phyloP scores from a whole-genome alignment of 2,329 filamentous ascomycete genomes.

The Curvularia sp. region DNA sequence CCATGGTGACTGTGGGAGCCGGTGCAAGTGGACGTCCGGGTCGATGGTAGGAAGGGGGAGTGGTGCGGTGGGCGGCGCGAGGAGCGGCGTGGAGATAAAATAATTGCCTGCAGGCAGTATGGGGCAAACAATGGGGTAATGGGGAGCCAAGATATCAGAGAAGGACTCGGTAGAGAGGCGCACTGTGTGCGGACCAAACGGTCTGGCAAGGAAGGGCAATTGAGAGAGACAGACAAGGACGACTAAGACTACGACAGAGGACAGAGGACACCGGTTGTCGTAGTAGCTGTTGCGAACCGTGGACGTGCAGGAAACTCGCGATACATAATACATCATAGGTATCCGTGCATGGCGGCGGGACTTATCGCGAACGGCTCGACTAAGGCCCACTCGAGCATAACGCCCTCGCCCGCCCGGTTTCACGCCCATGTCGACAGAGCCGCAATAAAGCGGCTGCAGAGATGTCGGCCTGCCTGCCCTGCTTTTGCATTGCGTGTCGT shows the following conservation, averaged over 20 bases:
- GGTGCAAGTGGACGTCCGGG: slow-evolving; percentile 13
- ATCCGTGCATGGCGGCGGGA: slow-evolving; percentile 32
- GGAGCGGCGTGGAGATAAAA: slow-evolving; percentile 33
- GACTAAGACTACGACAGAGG: slow-evolving; percentile 10
- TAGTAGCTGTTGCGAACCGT: slow-evolving; percentile 33
- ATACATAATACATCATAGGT: slow-evolving; percentile 42
- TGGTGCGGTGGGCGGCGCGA: slow-evolving; percentile 26
- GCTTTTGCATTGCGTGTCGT: slow-evolving; percentile 3
- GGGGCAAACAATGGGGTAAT: slow-evolving; percentile 32
- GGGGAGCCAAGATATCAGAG: slow-evolving; percentile 24
- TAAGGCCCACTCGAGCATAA: slow-evolving; percentile 22
- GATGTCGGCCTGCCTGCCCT: background rate
- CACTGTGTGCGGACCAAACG: slow-evolving; percentile 6
- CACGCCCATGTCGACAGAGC: slow-evolving; percentile 21
- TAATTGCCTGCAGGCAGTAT: slow-evolving; percentile 28
- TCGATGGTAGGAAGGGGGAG: slow-evolving; percentile 18
- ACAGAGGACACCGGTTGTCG: slow-evolving; percentile 19
- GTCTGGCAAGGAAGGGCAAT: slow-evolving; percentile 18
- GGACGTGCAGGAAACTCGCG: slow-evolving; percentile 43
- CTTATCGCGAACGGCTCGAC: slow-evolving; percentile 32
- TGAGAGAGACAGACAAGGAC: slow-evolving; percentile 8
- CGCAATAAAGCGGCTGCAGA: slow-evolving; percentile 20
- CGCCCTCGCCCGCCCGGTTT: slow-evolving; percentile 23
- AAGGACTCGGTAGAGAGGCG: slow-evolving; percentile 7
- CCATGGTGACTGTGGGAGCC: slow-evolving; percentile 65